Conservation (phyloP, 257 asterid genomes). For the Cynanchum wilfordii region DNA sequence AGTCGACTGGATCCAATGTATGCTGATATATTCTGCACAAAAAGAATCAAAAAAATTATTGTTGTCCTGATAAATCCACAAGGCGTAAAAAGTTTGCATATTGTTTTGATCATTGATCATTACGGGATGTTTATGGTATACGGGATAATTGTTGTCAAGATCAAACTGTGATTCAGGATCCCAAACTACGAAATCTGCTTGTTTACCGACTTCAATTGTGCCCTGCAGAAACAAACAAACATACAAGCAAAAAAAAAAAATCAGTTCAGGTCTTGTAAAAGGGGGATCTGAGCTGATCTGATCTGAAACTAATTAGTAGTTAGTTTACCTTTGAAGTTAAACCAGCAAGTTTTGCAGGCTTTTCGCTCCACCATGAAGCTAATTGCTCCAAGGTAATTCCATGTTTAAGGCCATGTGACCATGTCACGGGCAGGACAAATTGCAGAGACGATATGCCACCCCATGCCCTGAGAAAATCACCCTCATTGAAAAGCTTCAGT, state of each 20-base stretch:
- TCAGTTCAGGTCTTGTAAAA: neutral
- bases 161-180: constrained; percentile 73
- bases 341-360: constrained; percentile 90
- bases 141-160: constrained; percentile 54
- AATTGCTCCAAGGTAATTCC: constrained; percentile 60
- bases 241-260: neutral
- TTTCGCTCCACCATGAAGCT: constrained; percentile 96
- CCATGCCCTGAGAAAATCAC: constrained; percentile 92
- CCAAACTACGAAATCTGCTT: constrained; percentile 92
- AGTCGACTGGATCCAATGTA: constrained; percentile 73
- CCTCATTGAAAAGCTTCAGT: constrained; percentile 71
- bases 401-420: constrained; percentile 71
- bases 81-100: too few relatives aligned
- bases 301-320: neutral
- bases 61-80: too few relatives aligned
- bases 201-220: constrained; percentile 49
- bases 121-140: constrained; percentile 72
- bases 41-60: neutral
- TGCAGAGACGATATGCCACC: constrained; percentile 91
- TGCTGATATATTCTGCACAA: constrained; percentile 72
- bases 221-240: constrained; percentile 48
- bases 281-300: too few relatives aligned
- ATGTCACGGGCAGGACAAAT: constrained; percentile 91
- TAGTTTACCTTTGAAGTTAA: constrained; percentile 53
- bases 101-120: constrained; percentile 2